A percentile compares a stretch with the other conserved stretches of the same genome.
Evolutionary conservation across 345 rosid genomes (phyloP).

Genomic region (Psidium guajava): DNA sequence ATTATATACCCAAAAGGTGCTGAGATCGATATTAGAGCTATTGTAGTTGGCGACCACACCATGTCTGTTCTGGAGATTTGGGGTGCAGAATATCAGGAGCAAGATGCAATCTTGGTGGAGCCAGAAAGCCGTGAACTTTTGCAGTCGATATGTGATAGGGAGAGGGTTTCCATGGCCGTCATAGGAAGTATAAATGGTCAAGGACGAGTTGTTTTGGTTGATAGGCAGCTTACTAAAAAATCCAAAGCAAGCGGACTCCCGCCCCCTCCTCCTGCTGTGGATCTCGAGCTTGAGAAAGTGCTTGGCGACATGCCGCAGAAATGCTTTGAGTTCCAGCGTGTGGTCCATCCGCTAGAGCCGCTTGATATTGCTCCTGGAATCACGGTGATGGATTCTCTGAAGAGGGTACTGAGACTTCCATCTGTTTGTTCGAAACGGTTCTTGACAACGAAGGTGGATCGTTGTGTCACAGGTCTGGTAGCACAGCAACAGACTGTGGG

Average conservation of each 20-base stretch:
- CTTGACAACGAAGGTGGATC: constrained; percentile 85
- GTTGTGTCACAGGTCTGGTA: constrained; percentile 93
- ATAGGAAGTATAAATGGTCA: constrained; percentile 73
- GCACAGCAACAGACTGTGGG: constrained; percentile 99
- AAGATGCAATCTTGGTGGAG: constrained; percentile 90
- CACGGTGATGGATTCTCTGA: constrained; percentile 71
- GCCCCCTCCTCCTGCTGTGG: constrained; percentile 78
- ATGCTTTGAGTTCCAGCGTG: constrained; percentile 56
- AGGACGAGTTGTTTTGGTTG: constrained; percentile 68
- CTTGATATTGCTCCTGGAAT: constrained; percentile 85
- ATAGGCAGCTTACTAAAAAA: constrained; percentile 46
- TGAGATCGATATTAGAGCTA: constrained; percentile 64
- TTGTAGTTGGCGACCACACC: constrained; percentile 86
- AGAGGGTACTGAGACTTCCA: constrained; percentile 75
- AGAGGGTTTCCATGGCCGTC: constrained; percentile 88
- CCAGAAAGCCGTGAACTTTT: constrained; percentile 60
- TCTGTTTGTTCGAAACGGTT: constrained; percentile 82
- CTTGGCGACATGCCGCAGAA: constrained; percentile 96
- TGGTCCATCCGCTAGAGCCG: constrained; percentile 40
- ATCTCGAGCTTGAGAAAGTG: constrained; percentile 87
- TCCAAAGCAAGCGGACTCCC: constrained; percentile 46
- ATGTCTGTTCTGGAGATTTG: constrained; percentile 95
- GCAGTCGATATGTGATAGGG: constrained; percentile 75
- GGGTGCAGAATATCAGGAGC: constrained; percentile 99
- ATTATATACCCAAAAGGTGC: constrained; percentile 91